These are phyloP conservation scores for Fraxinus cuspidata DNA, from an alignment of 257 asterid species.

Conservation along the genomic window DNA sequence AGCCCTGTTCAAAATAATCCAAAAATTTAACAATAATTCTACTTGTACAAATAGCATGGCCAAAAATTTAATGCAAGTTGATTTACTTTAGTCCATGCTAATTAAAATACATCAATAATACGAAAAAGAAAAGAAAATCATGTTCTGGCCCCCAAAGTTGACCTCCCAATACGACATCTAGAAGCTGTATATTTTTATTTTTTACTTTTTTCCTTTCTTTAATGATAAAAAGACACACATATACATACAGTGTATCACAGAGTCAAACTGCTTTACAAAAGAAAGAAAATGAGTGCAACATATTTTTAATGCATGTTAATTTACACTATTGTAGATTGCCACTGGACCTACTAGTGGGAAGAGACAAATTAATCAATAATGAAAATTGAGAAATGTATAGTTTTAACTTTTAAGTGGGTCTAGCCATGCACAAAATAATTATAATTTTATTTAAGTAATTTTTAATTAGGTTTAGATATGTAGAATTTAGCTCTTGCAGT, in stretches of 20 bases:
- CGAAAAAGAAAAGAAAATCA: not conserved
- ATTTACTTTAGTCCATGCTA: no score
- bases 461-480: no score
- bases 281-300: not conserved
- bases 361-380: not conserved
- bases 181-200: not conserved
- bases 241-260: not conserved
- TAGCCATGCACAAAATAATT: not conserved
- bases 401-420: not conserved
- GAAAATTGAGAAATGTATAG: not conserved
- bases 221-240: not conserved
- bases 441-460: no score
- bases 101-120: no score
- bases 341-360: not conserved
- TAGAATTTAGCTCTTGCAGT: no score
- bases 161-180: conserved; percentile 25
- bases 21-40: no score
- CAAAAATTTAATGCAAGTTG: no score
- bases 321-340: not conserved
- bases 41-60: no score
- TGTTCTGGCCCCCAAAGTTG: conserved; percentile 22
- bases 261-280: not conserved
- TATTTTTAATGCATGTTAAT: not conserved
- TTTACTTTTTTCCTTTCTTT: not conserved
- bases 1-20: no score